Conservation (phyloP, 495 filamentous ascomycete species). For the Polyplosphaeria fusca region DNA sequence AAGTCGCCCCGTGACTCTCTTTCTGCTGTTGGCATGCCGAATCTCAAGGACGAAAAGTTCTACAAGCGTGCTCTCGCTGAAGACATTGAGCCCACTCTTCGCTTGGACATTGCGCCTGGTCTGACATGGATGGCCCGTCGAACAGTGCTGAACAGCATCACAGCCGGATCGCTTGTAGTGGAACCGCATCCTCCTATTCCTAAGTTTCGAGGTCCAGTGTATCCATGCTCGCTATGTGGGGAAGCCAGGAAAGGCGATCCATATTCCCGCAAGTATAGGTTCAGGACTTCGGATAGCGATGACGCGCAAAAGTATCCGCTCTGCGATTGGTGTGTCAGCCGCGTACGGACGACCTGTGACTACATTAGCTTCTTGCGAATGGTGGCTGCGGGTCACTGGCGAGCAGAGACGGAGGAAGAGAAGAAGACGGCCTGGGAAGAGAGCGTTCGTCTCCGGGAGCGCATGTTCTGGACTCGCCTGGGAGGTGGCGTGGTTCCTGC, state of each 20-base stretch:
- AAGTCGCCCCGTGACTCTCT: slow-evolving; percentile 31
- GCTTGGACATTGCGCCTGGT: slow-evolving; percentile 83
- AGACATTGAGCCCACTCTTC: slow-evolving; percentile 90
- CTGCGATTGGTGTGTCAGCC: slow-evolving; percentile 78
- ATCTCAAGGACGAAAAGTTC: slow-evolving; percentile 85
- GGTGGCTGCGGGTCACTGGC: slow-evolving; percentile 84
- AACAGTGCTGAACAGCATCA: slow-evolving; percentile 75
- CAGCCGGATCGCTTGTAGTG: slow-evolving; percentile 81
- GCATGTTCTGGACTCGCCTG: slow-evolving; percentile 94
- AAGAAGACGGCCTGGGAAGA: slow-evolving; percentile 90
- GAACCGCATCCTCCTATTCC: slow-evolving; percentile 69
- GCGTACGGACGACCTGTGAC: slow-evolving; percentile 85
- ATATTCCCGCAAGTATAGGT: slow-evolving; percentile 78
- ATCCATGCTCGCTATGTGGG: slow-evolving; percentile 84
- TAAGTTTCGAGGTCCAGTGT: slow-evolving; percentile 52
- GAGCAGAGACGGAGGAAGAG: slow-evolving; percentile 71
- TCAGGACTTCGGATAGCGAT: slow-evolving; percentile 80
- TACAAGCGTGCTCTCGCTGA: slow-evolving; percentile 85
- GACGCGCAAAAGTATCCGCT: slow-evolving; percentile 84
- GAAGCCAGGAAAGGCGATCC: slow-evolving; percentile 67
- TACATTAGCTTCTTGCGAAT: slow-evolving; percentile 87
- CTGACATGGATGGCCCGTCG: slow-evolving; percentile 90
- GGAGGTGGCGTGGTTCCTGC: slow-evolving; percentile 82
- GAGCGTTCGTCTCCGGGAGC: slow-evolving; percentile 78
- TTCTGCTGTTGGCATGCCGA: slow-evolving; percentile 33